A percentile compares a stretch with the other conserved stretches of the same genome.
phyloP scores from a whole-genome alignment of 2,329 filamentous ascomycete species.

The Ophiostoma ips region DNA sequence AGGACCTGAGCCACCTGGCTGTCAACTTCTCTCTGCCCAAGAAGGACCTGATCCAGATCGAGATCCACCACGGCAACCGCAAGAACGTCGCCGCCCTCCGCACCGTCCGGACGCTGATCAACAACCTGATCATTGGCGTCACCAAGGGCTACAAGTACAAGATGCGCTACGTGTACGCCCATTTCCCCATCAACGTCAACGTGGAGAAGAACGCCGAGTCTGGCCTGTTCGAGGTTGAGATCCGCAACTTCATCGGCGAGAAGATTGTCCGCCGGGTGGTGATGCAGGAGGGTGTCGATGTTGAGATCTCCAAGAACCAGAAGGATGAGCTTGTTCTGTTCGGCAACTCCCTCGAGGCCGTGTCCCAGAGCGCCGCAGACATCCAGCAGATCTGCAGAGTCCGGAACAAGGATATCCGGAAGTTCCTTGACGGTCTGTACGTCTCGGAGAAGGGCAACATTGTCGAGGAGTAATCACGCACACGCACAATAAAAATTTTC shows the following conservation, averaged over 20 bases:
- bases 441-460: slow-evolving; percentile 98
- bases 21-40: slow-evolving; percentile 87
- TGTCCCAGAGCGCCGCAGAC: slow-evolving; percentile 96
- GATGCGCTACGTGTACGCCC: slow-evolving; percentile 99
- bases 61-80: slow-evolving; percentile 95
- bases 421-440: slow-evolving; percentile 99
- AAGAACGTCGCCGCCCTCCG: slow-evolving; percentile 97
- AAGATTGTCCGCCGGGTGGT: slow-evolving; percentile 91
- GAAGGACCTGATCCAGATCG: slow-evolving; percentile 82
- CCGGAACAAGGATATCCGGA: slow-evolving; percentile 99
- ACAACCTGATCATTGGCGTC: slow-evolving; percentile 97
- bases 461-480: slow-evolving; percentile 43
- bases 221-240: slow-evolving; percentile 82
- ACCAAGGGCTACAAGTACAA: slow-evolving; percentile 99
- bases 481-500: background rate
- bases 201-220: slow-evolving; percentile 92
- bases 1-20: slow-evolving; percentile 91
- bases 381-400: slow-evolving; percentile 99
- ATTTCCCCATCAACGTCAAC: slow-evolving; percentile 99
- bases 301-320: slow-evolving; percentile 77
- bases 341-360: slow-evolving; percentile 93
- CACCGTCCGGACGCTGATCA: slow-evolving; percentile 94
- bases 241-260: slow-evolving; percentile 99
- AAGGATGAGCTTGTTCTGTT: slow-evolving; percentile 94
- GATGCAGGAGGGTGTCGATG: slow-evolving; percentile 82